A percentile compares a stretch with the other conserved stretches of the same genome.
Evolutionary conservation across 1,284 basidiomycete genomes (phyloP).

Genomic region (Neotropicomus parvogracilis): DNA sequence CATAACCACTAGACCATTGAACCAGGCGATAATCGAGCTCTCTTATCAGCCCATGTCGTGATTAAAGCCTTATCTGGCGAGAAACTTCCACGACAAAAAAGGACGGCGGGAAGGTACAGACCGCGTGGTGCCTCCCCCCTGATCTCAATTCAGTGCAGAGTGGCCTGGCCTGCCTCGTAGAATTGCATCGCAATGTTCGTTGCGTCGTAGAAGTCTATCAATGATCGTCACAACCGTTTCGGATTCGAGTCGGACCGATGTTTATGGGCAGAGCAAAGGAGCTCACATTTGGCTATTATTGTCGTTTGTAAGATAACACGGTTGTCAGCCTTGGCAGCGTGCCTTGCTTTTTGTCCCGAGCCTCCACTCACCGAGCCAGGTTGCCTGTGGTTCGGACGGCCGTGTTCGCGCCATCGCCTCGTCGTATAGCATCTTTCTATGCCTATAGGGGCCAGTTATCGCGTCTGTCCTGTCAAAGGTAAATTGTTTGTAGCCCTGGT

Average conservation of each 20-base stretch:
- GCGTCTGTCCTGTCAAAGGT: slow-evolving; percentile 1
- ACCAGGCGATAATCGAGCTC: slow-evolving; percentile 23
- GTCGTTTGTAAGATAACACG: slow-evolving; percentile 1
- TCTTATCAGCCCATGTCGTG: background rate
- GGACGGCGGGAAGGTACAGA: background rate
- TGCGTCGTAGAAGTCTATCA: background rate
- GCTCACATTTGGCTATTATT: slow-evolving; percentile 10
- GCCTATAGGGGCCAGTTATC: background rate
- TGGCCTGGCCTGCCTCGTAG: background rate
- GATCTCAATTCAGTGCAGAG: background rate
- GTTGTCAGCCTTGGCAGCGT: background rate
- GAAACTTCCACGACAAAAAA: background rate
- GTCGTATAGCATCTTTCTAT: background rate
- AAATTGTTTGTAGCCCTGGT: background rate
- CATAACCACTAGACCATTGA: slow-evolving; percentile 59
- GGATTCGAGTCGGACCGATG: background rate
- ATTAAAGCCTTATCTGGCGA: background rate
- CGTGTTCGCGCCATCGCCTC: background rate
- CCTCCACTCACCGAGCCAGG: background rate
- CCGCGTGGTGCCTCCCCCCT: background rate
- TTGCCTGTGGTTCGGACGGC: background rate
- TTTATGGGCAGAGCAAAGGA: too few species aligned
- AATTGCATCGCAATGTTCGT: background rate
- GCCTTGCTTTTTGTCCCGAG: background rate
- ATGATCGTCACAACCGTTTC: background rate